These are phyloP conservation scores for Cyclanthera cordifolia DNA, from an alignment of 306 rosid genomes.

Conservation along the genomic window DNA sequence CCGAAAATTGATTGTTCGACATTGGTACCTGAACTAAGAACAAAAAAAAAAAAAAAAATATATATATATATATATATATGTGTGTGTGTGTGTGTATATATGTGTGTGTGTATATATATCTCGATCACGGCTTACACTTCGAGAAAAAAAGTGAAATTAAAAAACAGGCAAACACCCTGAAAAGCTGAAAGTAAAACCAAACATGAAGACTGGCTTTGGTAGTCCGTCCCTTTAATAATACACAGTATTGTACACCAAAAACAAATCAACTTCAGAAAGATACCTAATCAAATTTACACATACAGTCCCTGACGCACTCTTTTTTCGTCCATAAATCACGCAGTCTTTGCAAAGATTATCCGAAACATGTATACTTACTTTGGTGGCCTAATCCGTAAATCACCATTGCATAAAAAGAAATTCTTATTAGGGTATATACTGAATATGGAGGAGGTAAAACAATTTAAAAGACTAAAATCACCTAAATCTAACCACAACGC, in stretches of 20 bases:
- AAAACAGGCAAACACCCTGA: not conserved
- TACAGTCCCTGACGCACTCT: constrained; percentile 11
- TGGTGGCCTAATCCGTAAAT: constrained; percentile 21
- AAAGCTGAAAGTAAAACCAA: not conserved
- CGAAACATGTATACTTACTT: constrained; percentile 23
- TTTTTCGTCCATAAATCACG: not conserved
- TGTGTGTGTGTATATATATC: too few relatives aligned
- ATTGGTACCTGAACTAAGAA: too few relatives aligned
- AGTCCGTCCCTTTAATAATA: not conserved
- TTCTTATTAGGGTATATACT: constrained; percentile 20
- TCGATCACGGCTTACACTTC: too few relatives aligned
- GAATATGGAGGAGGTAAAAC: too few relatives aligned
- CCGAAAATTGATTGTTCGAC: too few relatives aligned
- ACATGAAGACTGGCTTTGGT: constrained; percentile 6
- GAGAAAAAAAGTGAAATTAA: not conserved
- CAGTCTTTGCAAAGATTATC: constrained; percentile 10
- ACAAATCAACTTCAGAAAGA: constrained; percentile 34
- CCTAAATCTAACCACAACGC: constrained; percentile 70
- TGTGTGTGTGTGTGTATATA: too few relatives aligned
- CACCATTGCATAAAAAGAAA: constrained; percentile 8
- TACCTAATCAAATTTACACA: constrained; percentile 34
- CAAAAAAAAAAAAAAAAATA: too few relatives aligned
- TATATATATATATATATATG: too few relatives aligned
- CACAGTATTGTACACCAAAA: constrained; percentile 23
- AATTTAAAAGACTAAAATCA: constrained; percentile 13